Base-by-base conservation (phyloP, 1,284 basidiomycete genomes). In the Uromyces viciae-fabae region DNA sequence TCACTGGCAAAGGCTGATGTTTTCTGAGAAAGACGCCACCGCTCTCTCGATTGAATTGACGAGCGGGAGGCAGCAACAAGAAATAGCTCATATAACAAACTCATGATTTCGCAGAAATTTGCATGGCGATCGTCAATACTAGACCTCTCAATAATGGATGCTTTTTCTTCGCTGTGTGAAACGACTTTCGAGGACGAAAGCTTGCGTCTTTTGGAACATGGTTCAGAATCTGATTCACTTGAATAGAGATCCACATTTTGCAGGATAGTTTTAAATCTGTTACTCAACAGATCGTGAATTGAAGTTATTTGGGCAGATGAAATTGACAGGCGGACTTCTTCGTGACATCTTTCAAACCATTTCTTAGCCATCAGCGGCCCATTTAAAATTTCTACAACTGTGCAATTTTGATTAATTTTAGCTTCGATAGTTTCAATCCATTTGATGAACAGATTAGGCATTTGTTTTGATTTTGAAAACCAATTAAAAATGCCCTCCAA, bases 391-490 rank as follows among this genome's bases (percentile, higher is more conserved):
- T 46, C 64, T 49, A 28, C 8, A 31, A 78, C 33, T n/a, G 49
- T 36, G n/a, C n/a, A n/a, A 42, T 52, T 54, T 40, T 69, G 42
- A 33, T 31, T 4, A 40, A 78, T 46, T 22, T 69, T 68, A 9
- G 42, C 17, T 31, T 69, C 64, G 22, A 68, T 54, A 38, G 54
- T 66, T 33, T 68, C 64, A 22, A 68, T 64, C 42, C 58, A 68
- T 4, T 68, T 33, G 64, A 25, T 54, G 25, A 78, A 54, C 9
- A 78, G 49, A 40, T 40, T 38, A 38, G 75, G 75, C 17, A 78
- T 49, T 56, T 69, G 75, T 40, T 78, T 78, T 36, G 75, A 42
- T 69, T 78, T 78, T 15, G 75, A 78, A 54, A 68, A 78, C 75
- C 75, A 78, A 36, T 58, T 31, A 28, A 78, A 68, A 49, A 78